Evolutionary conservation across 2,329 filamentous ascomycete species (phyloP).

Genomic region (Epichloe sp.): DNA sequence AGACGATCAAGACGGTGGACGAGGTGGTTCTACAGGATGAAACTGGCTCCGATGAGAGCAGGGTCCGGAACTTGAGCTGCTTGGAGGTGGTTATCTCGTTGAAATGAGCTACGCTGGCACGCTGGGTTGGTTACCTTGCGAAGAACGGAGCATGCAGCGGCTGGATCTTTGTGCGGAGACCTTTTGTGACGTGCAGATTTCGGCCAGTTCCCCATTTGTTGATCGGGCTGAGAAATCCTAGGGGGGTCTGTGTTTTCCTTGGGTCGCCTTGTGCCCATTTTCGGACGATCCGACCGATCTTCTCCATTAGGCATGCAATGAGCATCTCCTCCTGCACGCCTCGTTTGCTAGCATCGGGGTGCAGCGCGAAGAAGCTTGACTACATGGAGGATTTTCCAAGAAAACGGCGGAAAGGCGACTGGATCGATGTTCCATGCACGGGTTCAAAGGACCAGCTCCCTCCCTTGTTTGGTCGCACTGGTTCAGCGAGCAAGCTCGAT

Average conservation of each 20-base stretch:
- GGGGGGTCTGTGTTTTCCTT: background rate
- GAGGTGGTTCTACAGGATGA: constrained; percentile 40
- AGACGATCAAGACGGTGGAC: constrained; percentile 52
- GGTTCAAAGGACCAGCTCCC: too few species aligned
- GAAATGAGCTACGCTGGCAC: constrained; percentile 20
- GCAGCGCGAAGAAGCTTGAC: background rate
- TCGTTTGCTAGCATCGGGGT: background rate
- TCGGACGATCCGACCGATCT: background rate
- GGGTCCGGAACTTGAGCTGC: constrained; percentile 36
- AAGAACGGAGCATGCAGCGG: too few species aligned
- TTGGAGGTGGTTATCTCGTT: constrained; percentile 36
- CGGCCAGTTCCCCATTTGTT: background rate
- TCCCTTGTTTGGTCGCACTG: too few species aligned
- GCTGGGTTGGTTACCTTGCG: too few species aligned
- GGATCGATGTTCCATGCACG: too few species aligned
- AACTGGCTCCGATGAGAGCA: constrained; percentile 23
- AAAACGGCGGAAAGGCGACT: too few species aligned
- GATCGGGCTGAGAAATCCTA: background rate
- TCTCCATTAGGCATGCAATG: constrained; percentile 1
- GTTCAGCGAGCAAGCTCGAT: too few species aligned
- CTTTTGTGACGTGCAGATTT: background rate
- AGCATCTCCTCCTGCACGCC: background rate
- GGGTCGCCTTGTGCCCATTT: background rate
- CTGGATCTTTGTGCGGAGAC: background rate
- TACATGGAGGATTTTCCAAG: too few species aligned